A percentile compares a stretch with the other conserved stretches of the same genome.
Evolutionary conservation across 148 eudicot species (phyloP).

Genomic region (Rhododendron molle): DNA sequence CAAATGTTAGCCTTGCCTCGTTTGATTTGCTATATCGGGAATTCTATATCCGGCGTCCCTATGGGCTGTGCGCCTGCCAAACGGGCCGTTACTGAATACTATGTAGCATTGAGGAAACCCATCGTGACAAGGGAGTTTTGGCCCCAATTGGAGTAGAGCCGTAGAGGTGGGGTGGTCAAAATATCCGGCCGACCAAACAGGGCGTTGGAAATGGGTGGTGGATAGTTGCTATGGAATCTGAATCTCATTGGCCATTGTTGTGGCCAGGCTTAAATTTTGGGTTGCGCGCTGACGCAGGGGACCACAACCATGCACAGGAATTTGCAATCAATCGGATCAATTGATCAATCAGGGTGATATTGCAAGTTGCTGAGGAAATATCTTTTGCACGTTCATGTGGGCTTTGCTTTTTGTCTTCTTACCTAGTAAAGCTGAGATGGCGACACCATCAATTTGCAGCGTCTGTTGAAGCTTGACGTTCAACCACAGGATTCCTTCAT

Average conservation of each 20-base stretch:
- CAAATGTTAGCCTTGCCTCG: too few species aligned
- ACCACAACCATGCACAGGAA: background rate
- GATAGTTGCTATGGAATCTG: background rate
- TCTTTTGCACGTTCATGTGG: background rate
- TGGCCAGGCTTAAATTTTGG: background rate
- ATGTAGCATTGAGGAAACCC: background rate
- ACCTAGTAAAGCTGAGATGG: background rate
- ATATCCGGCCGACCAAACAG: background rate
- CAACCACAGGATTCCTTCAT: background rate
- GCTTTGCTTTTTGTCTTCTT: background rate
- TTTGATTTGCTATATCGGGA: too few species aligned
- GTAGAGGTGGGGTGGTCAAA: background rate
- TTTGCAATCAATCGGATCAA: too few species aligned
- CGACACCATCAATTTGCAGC: background rate
- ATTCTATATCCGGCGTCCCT: background rate
- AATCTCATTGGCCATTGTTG: background rate
- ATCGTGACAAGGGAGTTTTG: background rate
- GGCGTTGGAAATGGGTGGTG: background rate
- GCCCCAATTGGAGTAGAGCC: background rate
- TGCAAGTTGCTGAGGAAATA: background rate
- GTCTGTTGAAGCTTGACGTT: background rate
- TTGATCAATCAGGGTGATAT: too few species aligned
- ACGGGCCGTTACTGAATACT: background rate
- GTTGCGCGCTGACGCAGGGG: background rate
- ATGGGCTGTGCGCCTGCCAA: too few species aligned